A percentile compares a stretch with the other conserved stretches of the same genome.
Evolutionary conservation across 225 moss, liverwort and hornwort species (phyloP).

Genomic region (Anthoceros angustus): DNA sequence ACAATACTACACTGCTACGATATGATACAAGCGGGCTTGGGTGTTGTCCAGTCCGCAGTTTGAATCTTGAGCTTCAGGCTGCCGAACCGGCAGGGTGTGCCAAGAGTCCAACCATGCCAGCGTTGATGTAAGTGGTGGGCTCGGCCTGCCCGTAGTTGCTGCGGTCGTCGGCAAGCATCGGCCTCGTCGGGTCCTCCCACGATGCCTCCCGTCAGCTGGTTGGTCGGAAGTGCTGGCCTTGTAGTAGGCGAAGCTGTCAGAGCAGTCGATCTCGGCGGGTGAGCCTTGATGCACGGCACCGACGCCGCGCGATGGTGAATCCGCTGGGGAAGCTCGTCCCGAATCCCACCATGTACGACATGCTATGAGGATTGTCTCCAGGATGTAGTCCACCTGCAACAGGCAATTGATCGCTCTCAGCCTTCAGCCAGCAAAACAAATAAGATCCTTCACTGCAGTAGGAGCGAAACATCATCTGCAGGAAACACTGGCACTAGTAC

Average conservation of each 20-base stretch:
- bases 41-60: too few species aligned
- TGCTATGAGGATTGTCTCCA: constrained; percentile 57
- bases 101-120: constrained; percentile 61
- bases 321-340: constrained; percentile 45
- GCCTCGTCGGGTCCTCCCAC: too few species aligned
- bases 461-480: neutral
- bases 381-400: constrained; percentile 58
- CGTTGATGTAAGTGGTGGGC: constrained; percentile 73
- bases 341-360: constrained; percentile 42
- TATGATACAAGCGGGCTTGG: too few species aligned
- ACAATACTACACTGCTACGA: too few species aligned
- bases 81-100: constrained; percentile 25
- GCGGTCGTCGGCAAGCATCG: too few species aligned
- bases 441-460: neutral
- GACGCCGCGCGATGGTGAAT: too few species aligned
- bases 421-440: neutral
- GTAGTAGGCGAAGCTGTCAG: too few species aligned
- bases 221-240: too few species aligned
- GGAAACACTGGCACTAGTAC: too few species aligned
- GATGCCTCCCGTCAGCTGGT: too few species aligned
- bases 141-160: constrained; percentile 61
- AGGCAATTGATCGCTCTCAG: neutral
- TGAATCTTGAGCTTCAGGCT: too few species aligned
- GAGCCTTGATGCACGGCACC: too few species aligned
- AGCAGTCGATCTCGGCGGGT: constrained; percentile 30